These are phyloP conservation scores for Aegilops longissima DNA, from an alignment of 176 grass and related monocot species.

Conservation along the genomic window DNA sequence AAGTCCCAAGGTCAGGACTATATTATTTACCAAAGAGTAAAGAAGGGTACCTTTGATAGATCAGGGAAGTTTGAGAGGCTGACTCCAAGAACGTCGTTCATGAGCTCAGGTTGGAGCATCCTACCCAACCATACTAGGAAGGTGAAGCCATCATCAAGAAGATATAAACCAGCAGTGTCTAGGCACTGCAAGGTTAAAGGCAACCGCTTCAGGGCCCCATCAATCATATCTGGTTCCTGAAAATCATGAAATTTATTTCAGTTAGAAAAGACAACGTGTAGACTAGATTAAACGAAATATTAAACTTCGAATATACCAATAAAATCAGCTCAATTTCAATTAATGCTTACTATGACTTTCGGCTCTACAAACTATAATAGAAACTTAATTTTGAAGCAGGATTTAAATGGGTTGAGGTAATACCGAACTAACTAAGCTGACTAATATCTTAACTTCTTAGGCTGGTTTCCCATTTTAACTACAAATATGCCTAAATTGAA, in stretches of 20 bases:
- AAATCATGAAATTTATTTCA: slow-evolving; percentile 24
- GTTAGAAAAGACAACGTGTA: background rate
- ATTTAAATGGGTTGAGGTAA: too few relatives aligned
- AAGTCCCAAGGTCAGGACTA: too few relatives aligned
- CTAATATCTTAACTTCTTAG: too few relatives aligned
- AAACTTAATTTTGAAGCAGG: background rate
- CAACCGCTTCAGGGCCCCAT: too few relatives aligned
- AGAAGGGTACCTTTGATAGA: too few relatives aligned
- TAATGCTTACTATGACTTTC: background rate
- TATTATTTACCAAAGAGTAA: too few relatives aligned
- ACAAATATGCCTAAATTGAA: too few relatives aligned
- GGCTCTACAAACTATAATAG: background rate
- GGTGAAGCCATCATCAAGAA: slow-evolving; percentile 61
- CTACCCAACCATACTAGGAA: slow-evolving; percentile 93
- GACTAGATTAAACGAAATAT: background rate
- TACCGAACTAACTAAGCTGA: background rate
- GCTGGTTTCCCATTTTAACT: too few relatives aligned
- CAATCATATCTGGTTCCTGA: slow-evolving; percentile 28
- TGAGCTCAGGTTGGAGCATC: slow-evolving; percentile 61
- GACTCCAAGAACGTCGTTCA: slow-evolving; percentile 66
- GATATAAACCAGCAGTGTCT: too few relatives aligned
- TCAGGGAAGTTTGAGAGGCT: too few relatives aligned
- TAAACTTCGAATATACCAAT: background rate
- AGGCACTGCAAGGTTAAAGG: too few relatives aligned
- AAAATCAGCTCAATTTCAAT: background rate